phyloP scores from a whole-genome alignment of 441 rosid species.

The Adansonia grandidieri region DNA sequence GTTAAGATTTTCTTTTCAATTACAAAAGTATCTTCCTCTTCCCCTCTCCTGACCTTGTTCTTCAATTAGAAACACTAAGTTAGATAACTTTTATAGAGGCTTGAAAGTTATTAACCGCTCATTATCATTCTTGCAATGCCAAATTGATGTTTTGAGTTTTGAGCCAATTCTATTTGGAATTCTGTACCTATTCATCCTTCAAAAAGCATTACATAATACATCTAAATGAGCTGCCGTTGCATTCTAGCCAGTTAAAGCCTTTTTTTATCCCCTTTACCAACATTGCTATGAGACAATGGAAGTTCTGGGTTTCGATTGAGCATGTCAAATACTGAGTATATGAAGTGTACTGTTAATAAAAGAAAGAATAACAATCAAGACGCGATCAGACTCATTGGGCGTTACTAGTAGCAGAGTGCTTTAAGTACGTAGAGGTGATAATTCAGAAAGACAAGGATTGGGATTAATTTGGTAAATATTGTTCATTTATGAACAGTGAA shows the following conservation, averaged over 20 bases:
- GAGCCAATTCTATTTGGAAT: background rate
- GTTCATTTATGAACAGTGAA: background rate
- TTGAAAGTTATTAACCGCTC: background rate
- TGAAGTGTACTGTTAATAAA: background rate
- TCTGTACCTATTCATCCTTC: background rate
- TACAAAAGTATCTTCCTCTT: background rate
- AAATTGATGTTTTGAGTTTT: conserved; percentile 3
- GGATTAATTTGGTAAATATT: background rate
- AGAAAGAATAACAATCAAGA: background rate
- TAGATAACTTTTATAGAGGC: background rate
- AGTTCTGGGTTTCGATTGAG: too few relatives aligned
- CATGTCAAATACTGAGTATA: background rate
- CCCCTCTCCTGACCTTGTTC: background rate
- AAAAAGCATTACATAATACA: background rate
- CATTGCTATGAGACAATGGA: background rate
- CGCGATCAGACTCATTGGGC: background rate
- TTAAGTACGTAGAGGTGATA: background rate
- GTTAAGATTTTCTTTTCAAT: conserved; percentile 2
- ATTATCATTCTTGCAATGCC: background rate
- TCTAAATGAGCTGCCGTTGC: background rate
- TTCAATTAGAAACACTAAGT: background rate
- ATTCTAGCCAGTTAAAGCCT: background rate
- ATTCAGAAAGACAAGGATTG: background rate
- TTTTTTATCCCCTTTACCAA: background rate
- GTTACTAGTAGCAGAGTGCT: background rate